These are phyloP conservation scores for Strobilomyces confusus DNA, from an alignment of 768 basidiomycete genomes.

Conservation along the genomic window DNA sequence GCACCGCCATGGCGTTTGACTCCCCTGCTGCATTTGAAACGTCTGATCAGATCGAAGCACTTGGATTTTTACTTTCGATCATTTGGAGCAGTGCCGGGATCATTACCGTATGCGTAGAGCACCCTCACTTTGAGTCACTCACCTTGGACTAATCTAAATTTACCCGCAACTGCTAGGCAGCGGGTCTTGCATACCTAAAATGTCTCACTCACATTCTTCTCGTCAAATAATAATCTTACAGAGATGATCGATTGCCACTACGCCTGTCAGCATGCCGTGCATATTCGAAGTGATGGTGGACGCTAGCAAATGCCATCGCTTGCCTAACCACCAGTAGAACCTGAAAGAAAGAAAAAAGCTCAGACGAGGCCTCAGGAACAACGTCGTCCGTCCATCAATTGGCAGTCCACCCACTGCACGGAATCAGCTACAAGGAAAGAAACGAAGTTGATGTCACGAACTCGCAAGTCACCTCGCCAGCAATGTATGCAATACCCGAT, in stretches of 20 bases:
- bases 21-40: background rate
- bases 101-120: background rate
- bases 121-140: background rate
- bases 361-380: conserved; percentile 35
- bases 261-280: background rate
- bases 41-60: conserved; percentile 1
- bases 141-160: background rate
- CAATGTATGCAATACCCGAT: conserved; percentile 44
- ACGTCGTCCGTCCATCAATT: conserved; percentile 63
- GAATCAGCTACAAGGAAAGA: conserved; percentile 1
- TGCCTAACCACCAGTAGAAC: conserved; percentile 49
- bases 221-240: background rate
- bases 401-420: conserved; percentile 39
- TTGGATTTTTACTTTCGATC: background rate
- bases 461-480: conserved; percentile 52
- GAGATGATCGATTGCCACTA: background rate
- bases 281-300: background rate
- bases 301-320: conserved; percentile 50
- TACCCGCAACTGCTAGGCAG: background rate
- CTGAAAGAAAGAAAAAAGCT: conserved; percentile 26
- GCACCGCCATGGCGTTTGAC: background rate
- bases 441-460: conserved; percentile 26
- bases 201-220: background rate
- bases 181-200: background rate
- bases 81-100: background rate